phyloP scores from a whole-genome alignment of 129 eudicot genomes.

The Ambrosia trifida region DNA sequence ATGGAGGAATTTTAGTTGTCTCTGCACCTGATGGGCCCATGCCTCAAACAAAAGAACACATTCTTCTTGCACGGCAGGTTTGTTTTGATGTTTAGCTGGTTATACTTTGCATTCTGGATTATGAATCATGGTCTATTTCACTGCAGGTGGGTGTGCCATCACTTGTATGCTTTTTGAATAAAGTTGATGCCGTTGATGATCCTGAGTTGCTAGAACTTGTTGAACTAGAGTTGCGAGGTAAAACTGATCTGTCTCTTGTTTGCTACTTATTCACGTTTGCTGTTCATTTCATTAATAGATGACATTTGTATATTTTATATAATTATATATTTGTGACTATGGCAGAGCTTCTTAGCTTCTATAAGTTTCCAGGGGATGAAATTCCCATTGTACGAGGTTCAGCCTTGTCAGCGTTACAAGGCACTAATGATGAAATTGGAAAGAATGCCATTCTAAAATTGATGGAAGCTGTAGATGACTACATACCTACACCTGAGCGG shows the following conservation, averaged over 20 bases:
- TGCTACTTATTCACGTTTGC: background rate
- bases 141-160: slow-evolving; percentile 91
- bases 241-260: background rate
- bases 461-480: slow-evolving; percentile 92
- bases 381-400: slow-evolving; percentile 94
- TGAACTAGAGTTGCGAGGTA: slow-evolving; percentile 94
- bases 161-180: slow-evolving; percentile 79
- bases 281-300: background rate
- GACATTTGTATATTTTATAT: background rate
- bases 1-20: slow-evolving; percentile 93
- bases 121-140: background rate
- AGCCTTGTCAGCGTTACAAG: slow-evolving; percentile 89
- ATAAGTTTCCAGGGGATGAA: slow-evolving; percentile 97
- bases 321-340: slow-evolving; percentile 15
- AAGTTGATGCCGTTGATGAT: slow-evolving; percentile 89
- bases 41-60: slow-evolving; percentile 98
- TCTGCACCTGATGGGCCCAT: slow-evolving; percentile 99
- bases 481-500: slow-evolving; percentile 93
- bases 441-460: slow-evolving; percentile 77
- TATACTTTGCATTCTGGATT: background rate
- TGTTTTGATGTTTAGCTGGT: slow-evolving; percentile 2
- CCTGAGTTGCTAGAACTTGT: slow-evolving; percentile 88
- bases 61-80: slow-evolving; percentile 94
- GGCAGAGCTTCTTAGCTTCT: slow-evolving; percentile 90
- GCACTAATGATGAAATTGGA: slow-evolving; percentile 87